These are phyloP conservation scores for Mixia osmundae DNA, from an alignment of 1,284 basidiomycete species.

Conservation along the genomic window DNA sequence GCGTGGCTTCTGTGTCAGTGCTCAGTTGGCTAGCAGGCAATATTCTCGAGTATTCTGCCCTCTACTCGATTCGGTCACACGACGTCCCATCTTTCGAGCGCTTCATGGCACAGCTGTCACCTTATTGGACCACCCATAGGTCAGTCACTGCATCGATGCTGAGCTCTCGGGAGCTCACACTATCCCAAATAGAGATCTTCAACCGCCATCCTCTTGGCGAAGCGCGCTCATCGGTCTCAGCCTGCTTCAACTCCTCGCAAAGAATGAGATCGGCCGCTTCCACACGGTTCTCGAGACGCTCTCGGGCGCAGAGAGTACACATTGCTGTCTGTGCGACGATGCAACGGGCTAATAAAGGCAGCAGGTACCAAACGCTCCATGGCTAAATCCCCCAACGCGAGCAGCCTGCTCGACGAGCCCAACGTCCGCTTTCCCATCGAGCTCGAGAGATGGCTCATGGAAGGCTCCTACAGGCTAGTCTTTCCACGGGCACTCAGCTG, in stretches of 20 bases:
- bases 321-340: conserved; percentile 8
- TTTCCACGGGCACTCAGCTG: no score
- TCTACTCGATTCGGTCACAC: conserved; percentile 66
- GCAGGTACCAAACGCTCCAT: conserved; percentile 14
- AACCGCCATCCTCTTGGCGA: conserved; percentile 63
- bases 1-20: not conserved
- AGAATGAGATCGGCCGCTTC: conserved; percentile 92
- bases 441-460: conserved; percentile 87
- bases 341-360: no score
- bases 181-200: not conserved
- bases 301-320: conserved; percentile 8
- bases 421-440: conserved; percentile 20
- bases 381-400: no score
- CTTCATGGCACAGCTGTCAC: conserved; percentile 31
- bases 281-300: conserved; percentile 98
- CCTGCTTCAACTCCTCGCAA: conserved; percentile 77
- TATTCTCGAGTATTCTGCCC: conserved; percentile 23
- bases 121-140: conserved; percentile 5
- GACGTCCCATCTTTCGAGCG: conserved; percentile 83
- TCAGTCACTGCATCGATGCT: not conserved
- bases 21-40: not conserved
- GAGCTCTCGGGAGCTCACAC: not conserved
- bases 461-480: conserved; percentile 95
- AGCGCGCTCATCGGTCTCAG: conserved; percentile 75
- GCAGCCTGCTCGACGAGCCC: conserved; percentile 2